phyloP scores from a whole-genome alignment of 2,329 filamentous ascomycete species.

The Trichoderma gracile region DNA sequence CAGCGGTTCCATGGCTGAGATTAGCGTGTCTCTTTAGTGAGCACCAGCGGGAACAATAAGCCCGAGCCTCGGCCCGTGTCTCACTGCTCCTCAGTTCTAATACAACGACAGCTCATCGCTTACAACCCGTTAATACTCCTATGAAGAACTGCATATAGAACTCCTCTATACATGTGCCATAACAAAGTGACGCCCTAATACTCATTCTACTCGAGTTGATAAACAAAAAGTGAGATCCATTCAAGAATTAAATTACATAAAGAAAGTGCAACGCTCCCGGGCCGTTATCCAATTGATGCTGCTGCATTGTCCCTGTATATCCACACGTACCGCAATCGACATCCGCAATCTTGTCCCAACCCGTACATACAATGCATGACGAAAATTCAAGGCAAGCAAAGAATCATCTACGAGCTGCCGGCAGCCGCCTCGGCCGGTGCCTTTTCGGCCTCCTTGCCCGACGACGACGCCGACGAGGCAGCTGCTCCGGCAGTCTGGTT shows the following conservation, averaged over 20 bases:
- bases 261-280: constrained; percentile 9
- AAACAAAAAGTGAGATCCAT: background rate
- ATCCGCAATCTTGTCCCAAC: constrained; percentile 3
- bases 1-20: no score
- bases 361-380: constrained; percentile 13
- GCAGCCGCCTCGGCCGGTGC: constrained; percentile 8
- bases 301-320: constrained; percentile 18
- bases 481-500: constrained; percentile 46
- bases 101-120: background rate
- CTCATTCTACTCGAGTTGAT: no score
- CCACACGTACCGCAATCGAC: background rate
- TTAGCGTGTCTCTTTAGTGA: background rate
- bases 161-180: background rate
- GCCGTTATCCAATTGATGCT: constrained; percentile 20
- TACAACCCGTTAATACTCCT: background rate
- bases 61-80: constrained; percentile 15
- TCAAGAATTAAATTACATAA: constrained; percentile 24
- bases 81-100: background rate
- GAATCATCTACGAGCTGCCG: constrained; percentile 23
- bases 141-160: background rate
- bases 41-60: background rate
- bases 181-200: no score
- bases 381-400: constrained; percentile 1
- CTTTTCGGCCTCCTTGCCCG: constrained; percentile 19
- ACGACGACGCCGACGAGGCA: constrained; percentile 8